Percentiles rank a stretch among this genome's conserved stretches.
These are phyloP conservation scores for Termitomyces sp. DNA, from an alignment of 768 basidiomycete genomes.

Conservation along the genomic window DNA sequence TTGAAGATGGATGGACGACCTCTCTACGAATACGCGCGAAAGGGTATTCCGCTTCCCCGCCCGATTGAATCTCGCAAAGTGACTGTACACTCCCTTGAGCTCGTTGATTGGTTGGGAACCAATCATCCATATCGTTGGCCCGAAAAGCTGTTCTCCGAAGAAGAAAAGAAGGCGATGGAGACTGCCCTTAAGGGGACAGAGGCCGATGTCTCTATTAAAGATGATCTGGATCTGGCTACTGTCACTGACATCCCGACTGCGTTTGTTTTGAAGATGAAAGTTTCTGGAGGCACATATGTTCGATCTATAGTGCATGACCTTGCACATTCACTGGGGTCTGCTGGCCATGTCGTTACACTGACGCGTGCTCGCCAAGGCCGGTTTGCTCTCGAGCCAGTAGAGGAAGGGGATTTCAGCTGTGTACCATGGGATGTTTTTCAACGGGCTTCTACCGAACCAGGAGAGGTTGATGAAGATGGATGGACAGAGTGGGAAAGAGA, in stretches of 20 bases:
- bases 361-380: constrained; percentile 86
- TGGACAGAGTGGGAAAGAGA: constrained; percentile 80
- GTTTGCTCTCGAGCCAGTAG: constrained; percentile 49
- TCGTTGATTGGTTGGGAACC: constrained; percentile 72
- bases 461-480: constrained; percentile 61
- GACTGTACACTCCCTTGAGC: constrained; percentile 74
- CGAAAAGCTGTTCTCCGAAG: constrained; percentile 56
- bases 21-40: constrained; percentile 91
- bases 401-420: constrained; percentile 54
- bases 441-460: constrained; percentile 47
- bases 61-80: constrained; percentile 88
- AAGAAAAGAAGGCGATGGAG: constrained; percentile 67
- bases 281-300: constrained; percentile 96
- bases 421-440: constrained; percentile 74
- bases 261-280: constrained; percentile 88
- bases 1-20: constrained; percentile 98
- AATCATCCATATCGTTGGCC: constrained; percentile 82
- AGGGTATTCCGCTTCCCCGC: constrained; percentile 85
- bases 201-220: constrained; percentile 30
- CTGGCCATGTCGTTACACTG: constrained; percentile 91
- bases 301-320: constrained; percentile 94
- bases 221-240: constrained; percentile 28
- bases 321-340: constrained; percentile 75
- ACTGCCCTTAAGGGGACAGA: constrained; percentile 53
- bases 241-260: constrained; percentile 53